Base-by-base conservation (phyloP, 164 flowering plant genomes). In the Chloranthus sessilifolius region DNA sequence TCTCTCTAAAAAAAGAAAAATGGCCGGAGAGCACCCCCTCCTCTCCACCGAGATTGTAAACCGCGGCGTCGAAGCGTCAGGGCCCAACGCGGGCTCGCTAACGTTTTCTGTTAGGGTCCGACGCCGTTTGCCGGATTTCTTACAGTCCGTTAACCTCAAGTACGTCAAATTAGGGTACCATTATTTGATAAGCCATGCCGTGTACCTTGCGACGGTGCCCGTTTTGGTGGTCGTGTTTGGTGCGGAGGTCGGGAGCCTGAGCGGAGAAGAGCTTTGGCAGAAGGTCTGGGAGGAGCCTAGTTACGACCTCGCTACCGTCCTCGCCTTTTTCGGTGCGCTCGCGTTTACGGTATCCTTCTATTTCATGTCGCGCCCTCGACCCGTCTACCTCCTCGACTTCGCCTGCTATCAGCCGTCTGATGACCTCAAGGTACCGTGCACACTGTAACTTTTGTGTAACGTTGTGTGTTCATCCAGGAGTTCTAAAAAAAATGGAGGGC, bases 141-240 rank as follows among this genome's bases (percentile, higher is more conserved):
- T 87, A 1, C 82, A 85, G 30, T 85, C 96, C 0, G 96, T 91
- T 4, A 91, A 91, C 63, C 75, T 91, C 45, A 85, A 87, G 77
- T 87, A 91, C 40, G 98, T 91, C 42, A 91, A 80, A 43, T 30
- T 91, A 21, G 98, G 98, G 0, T 91, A 91, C 71, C 95, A 83
- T 53, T 85, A 91, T 35, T 65, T 91, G 21, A 83, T 91, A 3
- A 90, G 67, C 51, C 95, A 90, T 43, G 95, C 69, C 1, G 65
- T 86, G 0, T 89, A 83, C 45, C 53, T 89, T 47, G 89, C 86
- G 4, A 84, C 95, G 2, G 47, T 84, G 0, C 90, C 92, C 0
- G 67, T 82, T 10, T 37, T 88, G 53, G 78, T 82, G 46, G 53
- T 84, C 10, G 80, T 80, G 14, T 83, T 86, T 25, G 71, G 97